Evolutionary conservation across 805 yeast species (phyloP), one percentile per base, ranked within the genome.

Genomic region (Myxozyma mucilagina): DNA sequence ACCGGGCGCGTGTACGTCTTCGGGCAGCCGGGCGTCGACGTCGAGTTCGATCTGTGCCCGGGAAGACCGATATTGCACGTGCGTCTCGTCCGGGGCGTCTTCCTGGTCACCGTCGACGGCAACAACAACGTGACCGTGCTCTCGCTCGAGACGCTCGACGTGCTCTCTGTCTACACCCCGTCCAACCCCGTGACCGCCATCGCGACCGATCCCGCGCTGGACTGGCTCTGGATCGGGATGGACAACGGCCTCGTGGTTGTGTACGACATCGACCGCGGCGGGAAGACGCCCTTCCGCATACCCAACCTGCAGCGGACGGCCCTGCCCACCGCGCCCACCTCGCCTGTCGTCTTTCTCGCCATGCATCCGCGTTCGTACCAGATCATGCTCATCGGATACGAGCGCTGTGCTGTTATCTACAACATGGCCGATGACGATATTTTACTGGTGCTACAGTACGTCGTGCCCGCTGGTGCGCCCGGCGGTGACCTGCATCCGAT

Each of bases 341-440:
- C 91, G 0, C 84, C 89, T 0, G 94, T 91, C 1, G 71, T 83
- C 1, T 78, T 86, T 0, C 74, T 94, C 2, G 83, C 84, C 64
- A 80, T 96, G 82, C 94, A 90, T 70, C 99, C 99, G 4, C 80
- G 97, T 64, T 97, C 94, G 71, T 79, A 90, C 7, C 93, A 96
- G 0, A 79, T 87, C 0, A 61, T 94, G 1, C 78, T 94, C 65
- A 82, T 94, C 9, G 84, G 90, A 0, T 94, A 92, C 72, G 76
- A 83, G 3, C 84, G 83, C 58, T 79, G 84, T 49, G 90, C 92
- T 0, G 82, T 91, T 0, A 76, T 84, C 3, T 93, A 86, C 73
- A 86, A 89, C 0, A 67, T 94, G 36, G 78, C 84, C 0, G 82
- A 83, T 2, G 86, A 83, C 39, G 81, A 80, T 31, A 72, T 75